These are phyloP conservation scores for Globisporangium uncinulatum DNA, from an alignment of 352 stramenopile genomes.

Conservation along the genomic window DNA sequence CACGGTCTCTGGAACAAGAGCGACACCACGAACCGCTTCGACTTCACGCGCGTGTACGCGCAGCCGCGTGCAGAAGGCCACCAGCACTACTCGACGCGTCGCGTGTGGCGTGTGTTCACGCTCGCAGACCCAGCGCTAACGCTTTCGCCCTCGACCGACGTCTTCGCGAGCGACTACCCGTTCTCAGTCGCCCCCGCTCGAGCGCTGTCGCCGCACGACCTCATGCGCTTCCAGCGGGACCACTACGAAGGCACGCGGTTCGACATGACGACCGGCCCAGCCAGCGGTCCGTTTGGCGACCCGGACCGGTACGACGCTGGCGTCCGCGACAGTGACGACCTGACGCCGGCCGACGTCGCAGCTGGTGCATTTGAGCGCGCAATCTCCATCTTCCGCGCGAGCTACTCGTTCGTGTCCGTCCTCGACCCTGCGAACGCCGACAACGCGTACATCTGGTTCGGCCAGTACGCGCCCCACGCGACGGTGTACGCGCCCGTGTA, in stretches of 20 bases:
- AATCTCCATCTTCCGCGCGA: constrained; percentile 92
- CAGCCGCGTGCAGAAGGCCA: constrained; percentile 49
- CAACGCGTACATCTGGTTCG: constrained; percentile 80
- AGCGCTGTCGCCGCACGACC: constrained; percentile 66
- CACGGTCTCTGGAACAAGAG: constrained; percentile 71
- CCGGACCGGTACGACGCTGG: constrained; percentile 85
- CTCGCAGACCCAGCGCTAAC: constrained; percentile 64
- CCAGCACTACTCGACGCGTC: constrained; percentile 83
- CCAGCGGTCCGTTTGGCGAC: constrained; percentile 86
- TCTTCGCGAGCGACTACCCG: constrained; percentile 77
- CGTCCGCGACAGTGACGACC: constrained; percentile 23
- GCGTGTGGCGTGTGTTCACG: constrained; percentile 89
- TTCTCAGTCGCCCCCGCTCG: constrained; percentile 70
- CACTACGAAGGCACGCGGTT: constrained; percentile 93
- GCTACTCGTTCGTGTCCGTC: constrained; percentile 85
- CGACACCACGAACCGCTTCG: constrained; percentile 39
- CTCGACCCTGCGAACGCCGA: constrained; percentile 50
- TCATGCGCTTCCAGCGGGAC: constrained; percentile 90
- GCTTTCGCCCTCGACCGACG: constrained; percentile 70
- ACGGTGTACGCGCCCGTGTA: constrained; percentile 90
- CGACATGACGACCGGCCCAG: constrained; percentile 77
- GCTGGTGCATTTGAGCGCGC: constrained; percentile 83
- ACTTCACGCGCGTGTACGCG: constrained; percentile 88
- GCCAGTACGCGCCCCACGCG: constrained; percentile 86
- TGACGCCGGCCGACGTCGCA: constrained; percentile 42